Base-by-base conservation (phyloP, 306 rosid genomes). In the Quercus gilva region DNA sequence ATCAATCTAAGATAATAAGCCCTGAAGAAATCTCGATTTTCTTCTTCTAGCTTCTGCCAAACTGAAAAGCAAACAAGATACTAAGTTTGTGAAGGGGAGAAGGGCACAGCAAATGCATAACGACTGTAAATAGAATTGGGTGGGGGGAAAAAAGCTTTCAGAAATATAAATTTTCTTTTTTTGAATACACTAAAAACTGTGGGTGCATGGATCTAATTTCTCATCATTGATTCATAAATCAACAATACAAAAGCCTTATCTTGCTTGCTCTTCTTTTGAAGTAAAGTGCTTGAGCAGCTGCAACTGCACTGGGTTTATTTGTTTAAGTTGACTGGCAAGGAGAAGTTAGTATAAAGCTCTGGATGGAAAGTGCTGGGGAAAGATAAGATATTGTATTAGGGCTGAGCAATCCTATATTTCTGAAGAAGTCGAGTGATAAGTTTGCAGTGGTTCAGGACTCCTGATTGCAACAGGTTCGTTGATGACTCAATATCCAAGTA, bases 41-140 rank as follows among this genome's bases (percentile, higher is more conserved):
- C 96, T 81, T 92, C 96, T 85, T 95, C 94, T 63, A 95, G 99
- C 87, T 85, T 92, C 87, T 91, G 96, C 98, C 98, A 95, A 81
- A 95, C 99, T 95, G 93, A 69, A 79, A 86, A 70, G 35, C 14
- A 78, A 85, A 29, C 69, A 77, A 64, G 78, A 20, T 59, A 73
- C 21, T n/a, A 59, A 6, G 69, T 69, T 69, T 35, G 57, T 29
- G 20, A 56, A 80, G 31, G 53, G 73, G 35, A 69, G 37, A 58
- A 29, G 52, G n/a, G 71, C 55, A 79, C 23, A 63, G 78, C 31
- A 41, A 60, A 64, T 25, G 31, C 17, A 37, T 35, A 35, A 33
- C 1, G 9, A 28, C 20, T 26, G 25, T 29, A 2, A 68, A 19
- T 10, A 37, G 52, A 33, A 68, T 35, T 33, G 5, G 37, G 20